Conservation (phyloP, 768 basidiomycete genomes). For the Mycena filopes region DNA sequence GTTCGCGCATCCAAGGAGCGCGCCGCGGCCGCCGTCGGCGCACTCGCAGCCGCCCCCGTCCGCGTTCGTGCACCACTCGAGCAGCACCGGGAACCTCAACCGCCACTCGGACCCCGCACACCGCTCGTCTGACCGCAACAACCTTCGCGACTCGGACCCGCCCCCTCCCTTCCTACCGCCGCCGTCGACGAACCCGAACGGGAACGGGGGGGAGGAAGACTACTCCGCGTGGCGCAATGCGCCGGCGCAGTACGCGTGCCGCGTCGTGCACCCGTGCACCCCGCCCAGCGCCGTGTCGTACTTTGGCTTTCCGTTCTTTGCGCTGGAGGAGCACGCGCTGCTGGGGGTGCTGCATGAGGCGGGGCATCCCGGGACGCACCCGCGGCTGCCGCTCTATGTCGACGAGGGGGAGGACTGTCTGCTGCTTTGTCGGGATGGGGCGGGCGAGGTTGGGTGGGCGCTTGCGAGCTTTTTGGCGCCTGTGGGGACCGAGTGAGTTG, state of each 20-base stretch:
- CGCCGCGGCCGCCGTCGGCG: conserved; percentile 12
- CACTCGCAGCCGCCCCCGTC: not conserved
- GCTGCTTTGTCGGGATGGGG: conserved; percentile 70
- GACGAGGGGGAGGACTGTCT: conserved; percentile 85
- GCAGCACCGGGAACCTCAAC: not conserved
- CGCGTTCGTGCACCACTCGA: not conserved
- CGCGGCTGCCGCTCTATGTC: conserved; percentile 78
- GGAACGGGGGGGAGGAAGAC: too few relatives aligned
- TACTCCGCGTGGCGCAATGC: conserved; percentile 57
- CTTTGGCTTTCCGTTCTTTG: conserved; percentile 82
- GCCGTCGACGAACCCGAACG: too few relatives aligned
- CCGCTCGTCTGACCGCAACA: not conserved
- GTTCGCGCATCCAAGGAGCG: conserved; percentile 7
- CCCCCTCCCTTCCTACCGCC: not conserved
- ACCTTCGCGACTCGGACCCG: too few relatives aligned
- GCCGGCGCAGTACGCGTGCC: conserved; percentile 71
- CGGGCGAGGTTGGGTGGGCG: conserved; percentile 77
- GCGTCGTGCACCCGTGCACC: conserved; percentile 73
- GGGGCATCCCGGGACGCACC: conserved; percentile 81
- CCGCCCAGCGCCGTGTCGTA: conserved; percentile 75
- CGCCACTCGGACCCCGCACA: not conserved
- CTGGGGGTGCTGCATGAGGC: conserved; percentile 79
- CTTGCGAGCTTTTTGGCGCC: conserved; percentile 85
- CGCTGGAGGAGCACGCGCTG: conserved; percentile 67
- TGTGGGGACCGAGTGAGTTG: conserved; percentile 14